Base-by-base conservation (phyloP, 2,329 filamentous ascomycete species). In the Fusarium fracticaudum region DNA sequence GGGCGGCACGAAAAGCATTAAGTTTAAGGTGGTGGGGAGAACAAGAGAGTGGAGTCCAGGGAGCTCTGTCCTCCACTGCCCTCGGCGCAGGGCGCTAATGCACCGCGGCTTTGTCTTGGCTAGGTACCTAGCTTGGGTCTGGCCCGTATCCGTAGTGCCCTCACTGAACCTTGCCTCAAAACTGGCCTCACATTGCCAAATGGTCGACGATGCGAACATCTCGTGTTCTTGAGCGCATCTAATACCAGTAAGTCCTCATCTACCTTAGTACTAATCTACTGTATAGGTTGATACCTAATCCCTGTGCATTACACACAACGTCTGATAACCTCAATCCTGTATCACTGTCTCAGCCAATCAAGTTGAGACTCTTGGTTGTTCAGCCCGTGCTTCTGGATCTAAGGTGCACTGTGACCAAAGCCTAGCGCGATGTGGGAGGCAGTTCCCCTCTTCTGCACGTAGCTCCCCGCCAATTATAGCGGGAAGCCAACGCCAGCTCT, bases 51-150 rank as follows among this genome's bases (percentile, higher is more conserved):
- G 51, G 37, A 18, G 38, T 38, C 48, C 50, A 67, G 68, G 60
- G 72, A 66, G 72, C 59, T 59, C 69, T 45, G 54, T 70, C 64
- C 38, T 37, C n/a, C 33, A 20, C 33, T 38, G 33, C 24, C 33
- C 17, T 26, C 64, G 37, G 63, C 51, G 64, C 68, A 62, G 61
- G 53, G 43, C 67, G 72, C 76, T 78, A 78, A 78, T 77, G 76
- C 75, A 77, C 58, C 58, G 72, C 60, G 74, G 69, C 64, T 72
- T 72, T 67, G 62, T 64, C 70, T 72, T 35, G 33, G 33, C 31
- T 33, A 33, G 29, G 33, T 35, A 29, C 29, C 29, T 29, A 35
- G 33, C 33, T 35, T 69, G 66, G 64, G 60, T 69, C 69, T 67
- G 60, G 43, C 50, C 72, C 55, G 72, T 62, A 61, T 45, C 72